A percentile compares a stretch with the other conserved stretches of the same genome.
Conservation (phyloP, 495 filamentous ascomycete species). For the Aspergillus affinis region DNA sequence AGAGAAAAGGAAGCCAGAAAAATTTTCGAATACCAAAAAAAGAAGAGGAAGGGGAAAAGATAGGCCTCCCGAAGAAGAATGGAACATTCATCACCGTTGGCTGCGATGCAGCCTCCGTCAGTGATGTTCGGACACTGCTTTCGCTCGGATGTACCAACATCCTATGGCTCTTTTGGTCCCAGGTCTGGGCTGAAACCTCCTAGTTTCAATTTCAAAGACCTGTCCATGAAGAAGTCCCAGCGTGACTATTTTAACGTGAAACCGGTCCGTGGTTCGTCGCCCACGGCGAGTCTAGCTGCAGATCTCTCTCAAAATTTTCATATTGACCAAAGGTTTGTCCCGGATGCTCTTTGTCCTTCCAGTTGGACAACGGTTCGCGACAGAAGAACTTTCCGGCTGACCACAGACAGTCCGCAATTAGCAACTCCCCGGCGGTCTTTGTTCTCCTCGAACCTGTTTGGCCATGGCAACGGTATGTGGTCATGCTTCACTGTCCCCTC, state of each 20-base stretch:
- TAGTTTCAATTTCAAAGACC: slow-evolving; percentile 70
- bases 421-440: slow-evolving; percentile 90
- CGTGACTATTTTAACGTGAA: slow-evolving; percentile 77
- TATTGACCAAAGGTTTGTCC: slow-evolving; percentile 78
- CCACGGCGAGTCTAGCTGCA: slow-evolving; percentile 82
- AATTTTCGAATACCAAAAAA: not conserved
- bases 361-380: not conserved
- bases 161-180: slow-evolving; percentile 49
- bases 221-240: slow-evolving; percentile 63
- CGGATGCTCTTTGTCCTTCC: slow-evolving; percentile 5
- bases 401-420: slow-evolving; percentile 72
- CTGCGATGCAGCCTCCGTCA: slow-evolving; percentile 85
- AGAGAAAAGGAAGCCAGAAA: not conserved
- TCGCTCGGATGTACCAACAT: slow-evolving; percentile 51
- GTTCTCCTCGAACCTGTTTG: slow-evolving; percentile 79
- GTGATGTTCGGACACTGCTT: slow-evolving; percentile 57
- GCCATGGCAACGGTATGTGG: slow-evolving; percentile 67
- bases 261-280: slow-evolving; percentile 79
- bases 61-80: slow-evolving; percentile 46
- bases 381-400: slow-evolving; percentile 23
- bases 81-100: slow-evolving; percentile 92
- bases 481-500: slow-evolving; percentile 10
- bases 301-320: slow-evolving; percentile 97
- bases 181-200: slow-evolving; percentile 58
- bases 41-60: slow-evolving; percentile 2